These are phyloP conservation scores for Vaccinium myrtillus DNA, from an alignment of 148 eudicot species.

Conservation along the genomic window DNA sequence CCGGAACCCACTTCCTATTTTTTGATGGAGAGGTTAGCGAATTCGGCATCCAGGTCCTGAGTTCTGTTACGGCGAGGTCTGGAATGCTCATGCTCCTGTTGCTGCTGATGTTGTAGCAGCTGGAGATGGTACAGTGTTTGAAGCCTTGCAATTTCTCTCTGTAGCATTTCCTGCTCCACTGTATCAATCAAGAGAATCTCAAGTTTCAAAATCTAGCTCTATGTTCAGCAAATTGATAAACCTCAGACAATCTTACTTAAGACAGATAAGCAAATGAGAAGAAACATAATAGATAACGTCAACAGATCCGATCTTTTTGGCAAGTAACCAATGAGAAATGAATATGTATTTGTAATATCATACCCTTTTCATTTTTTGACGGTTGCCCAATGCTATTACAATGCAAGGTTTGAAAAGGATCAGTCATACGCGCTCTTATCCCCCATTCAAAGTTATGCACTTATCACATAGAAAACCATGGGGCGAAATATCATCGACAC, in stretches of 20 bases:
- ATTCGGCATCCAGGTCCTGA: not conserved
- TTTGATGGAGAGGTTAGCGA: not conserved
- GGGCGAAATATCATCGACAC: too few species aligned
- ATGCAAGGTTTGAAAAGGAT: too few species aligned
- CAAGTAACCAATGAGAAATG: too few species aligned
- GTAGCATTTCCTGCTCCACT: constrained; percentile 86
- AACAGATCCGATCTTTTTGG: too few species aligned
- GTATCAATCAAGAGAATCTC: constrained; percentile 13
- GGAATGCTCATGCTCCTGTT: not conserved
- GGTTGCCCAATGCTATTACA: too few species aligned
- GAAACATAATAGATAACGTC: too few species aligned
- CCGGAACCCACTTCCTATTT: not conserved
- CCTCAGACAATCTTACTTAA: not conserved
- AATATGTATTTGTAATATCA: too few species aligned
- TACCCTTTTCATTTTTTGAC: too few species aligned
- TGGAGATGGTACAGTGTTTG: constrained; percentile 59
- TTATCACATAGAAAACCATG: too few species aligned
- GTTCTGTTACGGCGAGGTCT: not conserved
- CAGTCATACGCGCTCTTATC: too few species aligned
- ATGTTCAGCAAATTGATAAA: not conserved
- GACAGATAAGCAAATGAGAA: not conserved
- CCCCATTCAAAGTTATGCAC: too few species aligned
- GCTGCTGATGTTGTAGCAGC: constrained; percentile 29
- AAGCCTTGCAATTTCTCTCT: constrained; percentile 68
- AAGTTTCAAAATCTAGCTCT: not conserved